Base-by-base conservation (phyloP, 2,329 filamentous ascomycete species). In the Nothopassalora personata region DNA sequence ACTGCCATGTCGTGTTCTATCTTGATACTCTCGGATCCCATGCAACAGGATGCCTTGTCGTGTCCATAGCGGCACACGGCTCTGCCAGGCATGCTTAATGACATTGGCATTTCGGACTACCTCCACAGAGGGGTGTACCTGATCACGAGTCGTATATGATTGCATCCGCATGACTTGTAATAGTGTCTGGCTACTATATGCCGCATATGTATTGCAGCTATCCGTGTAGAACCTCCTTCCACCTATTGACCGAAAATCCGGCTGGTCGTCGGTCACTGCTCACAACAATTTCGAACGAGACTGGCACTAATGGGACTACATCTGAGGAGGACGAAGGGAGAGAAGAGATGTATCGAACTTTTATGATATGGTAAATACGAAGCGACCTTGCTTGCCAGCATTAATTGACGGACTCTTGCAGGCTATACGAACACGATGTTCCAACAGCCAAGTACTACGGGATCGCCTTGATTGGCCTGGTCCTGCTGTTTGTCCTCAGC, bases 371-470 rank as follows among this genome's bases (percentile, higher is more conserved):
- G 47, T 49, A 23, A 23, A 23, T 23, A 23, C 23, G 2, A 23
- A 23, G 23, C 23, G 23, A 23, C 23, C 23, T 23, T 23, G 23
- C 23, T 23, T 23, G 23, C 23, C 18, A 27, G n/a, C 28, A 7
- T 19, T 5, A 30, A 15, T 23, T 9, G 13, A 11, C 9, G 5
- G 6, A 23, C 18, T 8, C 47, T 18, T 49, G 11, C 15, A 49
- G 64, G 62, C 54, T 60, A 23, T 55, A 47, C 34, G 56, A 60
- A 39, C 23, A 23, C 23, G 54, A 66, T 43, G 55, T 64, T 31
- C 48, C 39, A n/a, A 64, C 62, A 7, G 62, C 64, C 28, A 55
- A 48, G 15, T 64, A 62, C 55, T 68, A 60, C 46, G 66, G 39
- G 8, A 34, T 52, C 18, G 61, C 60, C 2, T 62, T 64, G 19